Evolutionary conservation across 495 filamentous ascomycete genomes (phyloP), one percentile per base, ranked within the genome.

Genomic region (Penicillium bialowiezense): DNA sequence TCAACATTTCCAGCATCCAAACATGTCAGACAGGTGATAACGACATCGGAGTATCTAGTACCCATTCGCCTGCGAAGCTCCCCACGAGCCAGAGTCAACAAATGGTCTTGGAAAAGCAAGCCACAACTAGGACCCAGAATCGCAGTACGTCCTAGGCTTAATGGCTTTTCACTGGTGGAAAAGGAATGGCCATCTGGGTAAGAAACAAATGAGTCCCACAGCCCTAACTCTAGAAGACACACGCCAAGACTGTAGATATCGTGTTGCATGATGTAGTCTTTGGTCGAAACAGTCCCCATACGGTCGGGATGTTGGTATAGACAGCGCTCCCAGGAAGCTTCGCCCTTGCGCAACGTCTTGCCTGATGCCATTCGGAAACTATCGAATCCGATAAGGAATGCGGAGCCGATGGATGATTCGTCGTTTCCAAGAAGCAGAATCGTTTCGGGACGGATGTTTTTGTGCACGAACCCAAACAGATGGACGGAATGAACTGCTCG

Each of bases 241-340:
- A 82, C 77, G 0, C 83, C 83, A 10, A 86, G 67, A 54, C 78
- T 81, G 55, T 86, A 86, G 21, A 86, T 81, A 53, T 86, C 83
- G 60, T 85, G 80, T 50, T 82, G 78, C 78, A 84, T 84, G 6
- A 43, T 59, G 47, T 82, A 83, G 7, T 43, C 28, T 1, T 71
- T 67, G 38, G 65, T 49, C 2, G 67, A 68, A 18, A 44, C 54
- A 0, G 56, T 6, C 1, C 81, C 80, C 34, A 80, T 73, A 10
- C 81, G 71, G 1, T 53, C 44, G 8, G 81, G 82, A 46, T 86
- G 81, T 5, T 76, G 74, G 52, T 86, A 87, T 1, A 85, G 48
- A 36, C 81, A 73, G 24, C 65, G 64, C 34, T 73, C 59, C 72
- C 72, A 76, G 23, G 31, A 49, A 3, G 42, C 32, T 48, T 82